Evolutionary conservation across 2,329 filamentous ascomycete genomes (phyloP).

Genomic region (Bipolaris gigantea): DNA sequence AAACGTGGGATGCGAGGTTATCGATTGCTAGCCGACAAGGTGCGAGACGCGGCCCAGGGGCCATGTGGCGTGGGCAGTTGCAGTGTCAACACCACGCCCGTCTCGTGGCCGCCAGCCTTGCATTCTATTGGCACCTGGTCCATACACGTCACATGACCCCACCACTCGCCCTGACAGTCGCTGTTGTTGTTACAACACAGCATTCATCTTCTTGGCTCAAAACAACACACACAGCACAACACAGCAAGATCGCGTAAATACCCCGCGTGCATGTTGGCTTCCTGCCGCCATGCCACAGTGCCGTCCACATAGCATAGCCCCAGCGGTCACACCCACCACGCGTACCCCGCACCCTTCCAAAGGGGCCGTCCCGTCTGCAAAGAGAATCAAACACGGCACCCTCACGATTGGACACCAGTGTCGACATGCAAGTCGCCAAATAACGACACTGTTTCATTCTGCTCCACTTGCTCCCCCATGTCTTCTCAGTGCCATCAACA

Average conservation of each 20-base stretch:
- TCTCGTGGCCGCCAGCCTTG: conserved; percentile 17
- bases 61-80: conserved; percentile 14
- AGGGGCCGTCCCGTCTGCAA: background rate
- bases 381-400: conserved; percentile 2
- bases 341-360: conserved; percentile 5
- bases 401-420: conserved; percentile 21
- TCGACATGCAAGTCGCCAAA: background rate
- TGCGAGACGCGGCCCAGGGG: conserved; percentile 4
- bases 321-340: conserved; percentile 9
- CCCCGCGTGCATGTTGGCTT: conserved; percentile 34
- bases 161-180: background rate
- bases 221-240: conserved; percentile 13
- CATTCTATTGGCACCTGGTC: background rate
- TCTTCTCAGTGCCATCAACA: conserved; percentile 20
- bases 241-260: conserved; percentile 29
- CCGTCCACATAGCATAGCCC: background rate
- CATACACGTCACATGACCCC: background rate
- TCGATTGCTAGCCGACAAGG: conserved; percentile 26
- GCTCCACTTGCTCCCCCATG: conserved; percentile 1
- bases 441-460: conserved; percentile 16
- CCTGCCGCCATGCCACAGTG: conserved; percentile 10
- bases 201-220: conserved; percentile 19
- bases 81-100: conserved; percentile 24
- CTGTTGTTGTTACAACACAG: conserved; percentile 11
- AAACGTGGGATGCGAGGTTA: conserved; percentile 18